Evolutionary conservation across 768 basidiomycete species (phyloP).

Genomic region (Tricholoma sp.): DNA sequence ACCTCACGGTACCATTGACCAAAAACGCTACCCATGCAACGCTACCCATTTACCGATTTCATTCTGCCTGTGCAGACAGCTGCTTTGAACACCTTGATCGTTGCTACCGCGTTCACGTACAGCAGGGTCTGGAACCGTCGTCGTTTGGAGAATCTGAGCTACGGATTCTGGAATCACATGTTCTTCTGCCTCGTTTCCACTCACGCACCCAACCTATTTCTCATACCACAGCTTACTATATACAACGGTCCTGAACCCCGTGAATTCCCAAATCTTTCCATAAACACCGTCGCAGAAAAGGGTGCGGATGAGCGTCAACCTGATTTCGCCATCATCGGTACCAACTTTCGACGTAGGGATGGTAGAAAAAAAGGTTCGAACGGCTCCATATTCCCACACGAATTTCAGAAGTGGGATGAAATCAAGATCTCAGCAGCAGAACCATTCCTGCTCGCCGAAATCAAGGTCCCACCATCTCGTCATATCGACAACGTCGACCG

Average conservation of each 20-base stretch:
- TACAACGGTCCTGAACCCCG: background rate
- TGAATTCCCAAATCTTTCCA: background rate
- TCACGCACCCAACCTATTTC: background rate
- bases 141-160: background rate
- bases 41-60: background rate
- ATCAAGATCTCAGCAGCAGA: background rate
- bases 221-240: constrained; percentile 1
- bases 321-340: background rate
- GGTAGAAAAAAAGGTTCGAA: background rate
- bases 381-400: background rate
- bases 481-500: background rate
- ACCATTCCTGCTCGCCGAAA: background rate
- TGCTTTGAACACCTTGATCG: background rate
- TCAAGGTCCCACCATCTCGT: background rate
- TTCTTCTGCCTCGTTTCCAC: background rate
- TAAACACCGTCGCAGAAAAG: background rate
- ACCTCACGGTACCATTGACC: too few species aligned
- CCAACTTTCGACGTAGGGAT: background rate
- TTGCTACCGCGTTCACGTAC: background rate
- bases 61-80: background rate
- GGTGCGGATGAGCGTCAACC: background rate
- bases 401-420: background rate
- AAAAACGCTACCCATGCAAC: background rate
- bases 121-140: constrained; percentile 2
- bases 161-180: constrained; percentile 1